phyloP scores from a whole-genome alignment of 2,329 filamentous ascomycete species.

The Cercospora sp. region DNA sequence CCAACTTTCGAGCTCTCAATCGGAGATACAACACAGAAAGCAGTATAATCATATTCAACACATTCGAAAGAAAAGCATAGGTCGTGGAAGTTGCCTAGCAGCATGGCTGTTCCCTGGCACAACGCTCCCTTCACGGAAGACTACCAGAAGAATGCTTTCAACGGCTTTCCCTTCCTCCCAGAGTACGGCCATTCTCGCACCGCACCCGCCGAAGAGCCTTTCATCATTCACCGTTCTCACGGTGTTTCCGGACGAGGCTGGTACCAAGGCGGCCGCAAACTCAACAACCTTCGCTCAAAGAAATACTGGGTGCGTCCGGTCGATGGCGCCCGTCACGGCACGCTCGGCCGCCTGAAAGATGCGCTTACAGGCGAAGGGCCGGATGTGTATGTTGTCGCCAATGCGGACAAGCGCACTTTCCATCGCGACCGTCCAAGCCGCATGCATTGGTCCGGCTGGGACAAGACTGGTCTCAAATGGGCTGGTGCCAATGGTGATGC shows the following conservation, averaged over 20 bases:
- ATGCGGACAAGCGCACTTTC: slow-evolving; percentile 42
- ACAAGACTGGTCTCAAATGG: slow-evolving; percentile 28
- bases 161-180: slow-evolving; percentile 31
- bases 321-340: slow-evolving; percentile 44
- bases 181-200: slow-evolving; percentile 31
- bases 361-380: slow-evolving; percentile 46
- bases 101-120: slow-evolving; percentile 26
- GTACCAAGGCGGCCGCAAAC: slow-evolving; percentile 30
- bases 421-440: slow-evolving; percentile 42
- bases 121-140: slow-evolving; percentile 25
- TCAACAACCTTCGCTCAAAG: slow-evolving; percentile 38
- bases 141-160: slow-evolving; percentile 28
- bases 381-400: slow-evolving; percentile 48
- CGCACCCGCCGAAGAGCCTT: slow-evolving; percentile 34
- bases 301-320: slow-evolving; percentile 50
- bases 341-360: slow-evolving; percentile 47
- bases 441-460: slow-evolving; percentile 43
- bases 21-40: neutral
- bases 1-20: neutral
- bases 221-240: slow-evolving; percentile 27
- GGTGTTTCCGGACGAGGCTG: slow-evolving; percentile 24
- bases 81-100: neutral
- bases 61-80: neutral
- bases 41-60: neutral
- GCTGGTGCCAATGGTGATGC: slow-evolving; percentile 15